Base-by-base conservation (phyloP, 805 yeast species). In the Starmera quercuum region DNA sequence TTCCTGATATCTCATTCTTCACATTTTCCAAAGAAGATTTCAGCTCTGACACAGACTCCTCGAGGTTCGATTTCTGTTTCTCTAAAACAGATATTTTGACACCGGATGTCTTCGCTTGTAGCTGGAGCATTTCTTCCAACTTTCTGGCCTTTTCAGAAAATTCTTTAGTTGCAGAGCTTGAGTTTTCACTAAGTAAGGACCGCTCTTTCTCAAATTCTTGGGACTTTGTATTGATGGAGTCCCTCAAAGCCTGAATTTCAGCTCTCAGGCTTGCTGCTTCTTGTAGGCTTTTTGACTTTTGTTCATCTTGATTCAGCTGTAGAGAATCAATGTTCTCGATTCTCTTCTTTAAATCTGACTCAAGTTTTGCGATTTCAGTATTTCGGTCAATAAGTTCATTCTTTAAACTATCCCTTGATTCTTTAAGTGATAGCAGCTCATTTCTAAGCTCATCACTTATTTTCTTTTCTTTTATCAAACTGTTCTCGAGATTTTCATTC, bases 141-240 rank as follows among this genome's bases (percentile, higher is more conserved):
- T 40, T 44, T 12, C 59, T 54, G 7, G 73, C 62, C 43, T 64
- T 69, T 20, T 64, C 68, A 9, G 68, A 58, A 41, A 71, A 73
- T 35, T 71, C 74, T 40, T 67, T 61, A 0, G 71, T 58, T 0
- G 68, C 57, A 0, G 72, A 59, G 36, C 70, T 75, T 0, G 81
- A 73, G 31, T 58, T 68, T 34, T 70, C 69, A 34, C 64, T 64
- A 10, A 71, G 47, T 44, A 68, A 52, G 10, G 53, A 57, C 35
- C 80, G 56, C 44, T 74, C 80, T 22, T 59, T 60, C 31, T 74
- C 80, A 38, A 74, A 64, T 28, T 68, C 77, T 26, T 52, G 39
- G 1, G 45, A 43, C 39, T 68, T 73, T 14, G 44, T 42, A 14
- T 56, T 58, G 28, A 73, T 41, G 2, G 63, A 61, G 2, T 49